Base-by-base conservation (phyloP, 2,329 filamentous ascomycete genomes). In the Coniochaeta ligniaria region DNA sequence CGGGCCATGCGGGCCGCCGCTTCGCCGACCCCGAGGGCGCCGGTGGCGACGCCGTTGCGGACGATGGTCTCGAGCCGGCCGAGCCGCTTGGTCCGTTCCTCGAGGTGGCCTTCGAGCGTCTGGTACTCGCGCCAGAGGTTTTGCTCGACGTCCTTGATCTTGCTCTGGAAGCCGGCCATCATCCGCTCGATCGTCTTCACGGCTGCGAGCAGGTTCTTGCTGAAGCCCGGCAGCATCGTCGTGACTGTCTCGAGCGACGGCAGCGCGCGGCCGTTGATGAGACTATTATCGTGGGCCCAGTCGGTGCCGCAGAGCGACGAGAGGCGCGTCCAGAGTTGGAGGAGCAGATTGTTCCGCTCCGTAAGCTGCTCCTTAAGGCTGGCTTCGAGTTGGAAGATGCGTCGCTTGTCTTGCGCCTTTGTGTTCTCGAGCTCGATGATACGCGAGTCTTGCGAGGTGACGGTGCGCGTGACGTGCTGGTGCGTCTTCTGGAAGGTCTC, bases 121-220 rank as follows among this genome's bases (percentile, higher is more conserved):
- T 96, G 90, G 69, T 97, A 98, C 69, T 98, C 93, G 64, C 92
- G 91, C 77, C 88, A 89, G n/a, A 98, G 77, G 62, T 96, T 91
- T 57, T 90, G 87, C 73, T 99, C 95, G n/a, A 97, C 87, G 7
- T 82, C 80, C 68, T 91, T 90, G 70, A 97, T 91, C 62, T 91
- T 88, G 43, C 82, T 80, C 68, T 91, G 89, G 78, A 96, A 96
- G 9, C 85, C 84, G 20, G 84, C 83, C 38, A 98, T 81, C 64
- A 96, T 85, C 20, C 81, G 80, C 77, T 98, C 95, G 60, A 98
- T 87, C 2, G 87, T 91, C 78, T 94, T 96, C 63, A 97, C 84
- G 0, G 94, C 94, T 1, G 88, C 85, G 50, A 97, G 76, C 28
- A 99, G 82, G 71, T 97, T 98, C 73, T 93, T 91, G 70, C 89